These are phyloP conservation scores for Wickerhamomyces subpelliculosus DNA, from an alignment of 805 yeast genomes.

Conservation along the genomic window DNA sequence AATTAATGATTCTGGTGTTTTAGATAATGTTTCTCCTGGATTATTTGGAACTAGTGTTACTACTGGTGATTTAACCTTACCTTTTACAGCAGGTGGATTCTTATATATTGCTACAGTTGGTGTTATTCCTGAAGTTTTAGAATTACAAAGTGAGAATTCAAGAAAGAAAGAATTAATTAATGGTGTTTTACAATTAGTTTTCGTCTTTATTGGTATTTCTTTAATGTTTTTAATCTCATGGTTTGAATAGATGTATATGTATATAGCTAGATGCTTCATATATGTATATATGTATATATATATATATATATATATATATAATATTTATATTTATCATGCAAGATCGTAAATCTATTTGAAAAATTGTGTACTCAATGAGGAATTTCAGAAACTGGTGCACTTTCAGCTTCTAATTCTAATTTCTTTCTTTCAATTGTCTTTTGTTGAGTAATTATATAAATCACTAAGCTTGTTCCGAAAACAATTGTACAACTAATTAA, in stretches of 20 bases:
- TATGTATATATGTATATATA: no score
- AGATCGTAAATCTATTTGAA: no score
- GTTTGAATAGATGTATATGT: constrained; percentile 13
- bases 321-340: no score
- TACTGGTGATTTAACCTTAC: constrained; percentile 47
- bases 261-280: neutral
- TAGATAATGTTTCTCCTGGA: constrained; percentile 24
- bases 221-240: constrained; percentile 41
- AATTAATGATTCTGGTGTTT: neutral
- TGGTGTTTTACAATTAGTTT: constrained; percentile 40
- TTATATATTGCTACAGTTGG: constrained; percentile 67
- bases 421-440: constrained; percentile 37
- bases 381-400: constrained; percentile 41
- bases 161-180: constrained; percentile 31
- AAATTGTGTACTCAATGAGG: constrained; percentile 20
- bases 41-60: constrained; percentile 45
- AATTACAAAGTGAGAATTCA: constrained; percentile 28
- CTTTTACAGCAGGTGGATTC: constrained; percentile 74
- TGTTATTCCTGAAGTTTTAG: constrained; percentile 67
- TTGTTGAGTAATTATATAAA: constrained; percentile 29
- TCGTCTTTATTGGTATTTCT: constrained; percentile 46
- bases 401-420: constrained; percentile 58
- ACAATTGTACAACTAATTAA: constrained; percentile 49
- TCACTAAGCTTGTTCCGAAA: constrained; percentile 21
- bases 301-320: no score